Conservation (phyloP, 2,329 filamentous ascomycete species). For the Calonectria naviculata region DNA sequence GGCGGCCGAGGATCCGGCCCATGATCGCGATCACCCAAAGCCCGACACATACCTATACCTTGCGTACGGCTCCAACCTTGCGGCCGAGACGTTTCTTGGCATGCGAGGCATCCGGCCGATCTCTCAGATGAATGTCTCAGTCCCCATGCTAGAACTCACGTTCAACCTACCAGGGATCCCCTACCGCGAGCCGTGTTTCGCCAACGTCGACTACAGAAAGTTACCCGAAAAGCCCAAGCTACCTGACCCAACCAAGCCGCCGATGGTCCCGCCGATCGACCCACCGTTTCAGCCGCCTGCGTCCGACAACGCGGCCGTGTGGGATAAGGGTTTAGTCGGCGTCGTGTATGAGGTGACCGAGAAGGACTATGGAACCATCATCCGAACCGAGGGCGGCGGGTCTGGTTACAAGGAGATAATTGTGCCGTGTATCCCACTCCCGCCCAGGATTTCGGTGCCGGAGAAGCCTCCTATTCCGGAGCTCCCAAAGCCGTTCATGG, state of each 20-base stretch:
- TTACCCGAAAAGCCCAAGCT: conserved; percentile 53
- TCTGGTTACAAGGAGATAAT: conserved; percentile 85
- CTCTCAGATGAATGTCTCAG: conserved; percentile 83
- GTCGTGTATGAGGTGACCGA: conserved; percentile 95
- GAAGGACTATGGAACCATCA: conserved; percentile 84
- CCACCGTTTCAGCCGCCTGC: conserved; percentile 37
- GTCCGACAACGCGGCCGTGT: conserved; percentile 49
- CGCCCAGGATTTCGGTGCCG: conserved; percentile 69
- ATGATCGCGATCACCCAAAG: conserved; percentile 34
- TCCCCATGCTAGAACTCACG: conserved; percentile 80
- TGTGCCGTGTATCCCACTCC: conserved; percentile 80
- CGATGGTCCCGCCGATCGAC: conserved; percentile 41
- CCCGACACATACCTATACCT: conserved; percentile 76
- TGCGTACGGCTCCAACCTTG: conserved; percentile 93
- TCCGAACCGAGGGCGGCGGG: conserved; percentile 91
- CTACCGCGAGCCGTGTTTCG: conserved; percentile 92
- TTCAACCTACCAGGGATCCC: conserved; percentile 90
- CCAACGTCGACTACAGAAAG: conserved; percentile 77
- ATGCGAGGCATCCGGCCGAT: conserved; percentile 83
- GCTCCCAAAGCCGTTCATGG: conserved; percentile 75
- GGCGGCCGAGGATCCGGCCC: conserved; percentile 39
- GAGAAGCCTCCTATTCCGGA: conserved; percentile 66
- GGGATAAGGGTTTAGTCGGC: conserved; percentile 87
- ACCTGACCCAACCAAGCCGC: conserved; percentile 46
- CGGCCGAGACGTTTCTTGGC: conserved; percentile 81